A percentile compares a stretch with the other conserved stretches of the same genome.
phyloP scores from a whole-genome alignment of 306 rosid species.

The Sesbania bispinosa region DNA sequence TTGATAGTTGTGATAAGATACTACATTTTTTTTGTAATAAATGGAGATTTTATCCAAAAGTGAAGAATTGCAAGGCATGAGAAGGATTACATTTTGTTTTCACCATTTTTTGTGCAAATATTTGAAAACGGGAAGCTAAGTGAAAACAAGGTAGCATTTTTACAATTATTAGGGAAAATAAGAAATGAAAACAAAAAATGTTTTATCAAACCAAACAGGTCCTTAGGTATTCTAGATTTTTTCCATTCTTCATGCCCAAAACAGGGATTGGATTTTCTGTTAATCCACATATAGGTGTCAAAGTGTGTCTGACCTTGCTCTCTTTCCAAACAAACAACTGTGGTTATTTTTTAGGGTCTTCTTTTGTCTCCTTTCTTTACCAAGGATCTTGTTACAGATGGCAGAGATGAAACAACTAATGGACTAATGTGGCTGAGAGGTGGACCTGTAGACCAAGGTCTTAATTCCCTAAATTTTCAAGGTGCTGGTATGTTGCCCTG shows the following conservation, averaged over 20 bases:
- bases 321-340: not conserved
- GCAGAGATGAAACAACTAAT: constrained; percentile 63
- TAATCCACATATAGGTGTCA: not conserved
- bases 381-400: constrained; percentile 50
- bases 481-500: constrained; percentile 68
- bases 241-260: not conserved
- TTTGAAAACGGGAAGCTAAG: no score
- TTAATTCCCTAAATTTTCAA: constrained; percentile 65
- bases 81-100: no score
- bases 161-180: not conserved
- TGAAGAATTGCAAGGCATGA: not conserved
- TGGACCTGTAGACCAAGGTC: constrained; percentile 60
- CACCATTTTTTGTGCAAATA: no score
- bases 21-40: not conserved
- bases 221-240: not conserved
- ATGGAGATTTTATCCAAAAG: not conserved
- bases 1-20: not conserved
- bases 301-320: not conserved
- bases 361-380: constrained; percentile 20
- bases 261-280: not conserved
- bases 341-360: constrained; percentile 28
- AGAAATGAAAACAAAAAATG: not conserved
- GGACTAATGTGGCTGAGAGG: constrained; percentile 85
- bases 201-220: not conserved
- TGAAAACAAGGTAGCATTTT: no score